phyloP scores from a whole-genome alignment of 1,139 yeast species.

The Candida tropicalis region DNA sequence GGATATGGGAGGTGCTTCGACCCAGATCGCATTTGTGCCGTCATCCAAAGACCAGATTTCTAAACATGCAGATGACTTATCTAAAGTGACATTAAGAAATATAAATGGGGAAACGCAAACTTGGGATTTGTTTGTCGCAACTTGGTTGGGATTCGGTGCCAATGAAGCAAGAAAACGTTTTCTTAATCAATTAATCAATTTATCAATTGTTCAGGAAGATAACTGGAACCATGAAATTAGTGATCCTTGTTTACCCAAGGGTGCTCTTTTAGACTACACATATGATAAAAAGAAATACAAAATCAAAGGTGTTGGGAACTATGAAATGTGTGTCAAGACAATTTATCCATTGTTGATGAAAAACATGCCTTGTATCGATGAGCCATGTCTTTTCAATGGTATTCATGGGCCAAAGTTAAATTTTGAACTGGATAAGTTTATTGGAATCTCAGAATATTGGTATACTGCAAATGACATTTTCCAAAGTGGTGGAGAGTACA shows the following conservation, averaged over 20 bases:
- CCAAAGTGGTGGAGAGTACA: constrained; percentile 76
- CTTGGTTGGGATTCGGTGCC: constrained; percentile 88
- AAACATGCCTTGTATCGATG: constrained; percentile 70
- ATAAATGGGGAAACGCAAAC: constrained; percentile 61
- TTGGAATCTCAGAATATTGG: constrained; percentile 85
- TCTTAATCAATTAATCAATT: constrained; percentile 49
- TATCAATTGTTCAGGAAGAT: constrained; percentile 27
- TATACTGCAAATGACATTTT: constrained; percentile 83
- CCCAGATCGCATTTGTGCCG: constrained; percentile 80
- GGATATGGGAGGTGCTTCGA: constrained; percentile 93
- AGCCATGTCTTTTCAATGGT: constrained; percentile 79
- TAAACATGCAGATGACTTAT: constrained; percentile 65
- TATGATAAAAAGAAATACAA: constrained; percentile 48
- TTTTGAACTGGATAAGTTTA: constrained; percentile 69
- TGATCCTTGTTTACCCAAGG: constrained; percentile 75
- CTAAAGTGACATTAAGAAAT: constrained; percentile 56
- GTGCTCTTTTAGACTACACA: constrained; percentile 45
- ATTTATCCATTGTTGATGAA: constrained; percentile 73
- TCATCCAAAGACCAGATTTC: constrained; percentile 50
- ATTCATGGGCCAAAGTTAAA: constrained; percentile 77
- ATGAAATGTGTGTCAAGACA: constrained; percentile 64
- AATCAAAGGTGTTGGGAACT: constrained; percentile 67
- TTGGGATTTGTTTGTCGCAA: constrained; percentile 77
- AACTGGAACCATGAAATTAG: constrained; percentile 31
- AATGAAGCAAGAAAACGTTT: constrained; percentile 74